phyloP scores from a whole-genome alignment of 2,329 filamentous ascomycete genomes.

The Aotearoamyces nothofagi region DNA sequence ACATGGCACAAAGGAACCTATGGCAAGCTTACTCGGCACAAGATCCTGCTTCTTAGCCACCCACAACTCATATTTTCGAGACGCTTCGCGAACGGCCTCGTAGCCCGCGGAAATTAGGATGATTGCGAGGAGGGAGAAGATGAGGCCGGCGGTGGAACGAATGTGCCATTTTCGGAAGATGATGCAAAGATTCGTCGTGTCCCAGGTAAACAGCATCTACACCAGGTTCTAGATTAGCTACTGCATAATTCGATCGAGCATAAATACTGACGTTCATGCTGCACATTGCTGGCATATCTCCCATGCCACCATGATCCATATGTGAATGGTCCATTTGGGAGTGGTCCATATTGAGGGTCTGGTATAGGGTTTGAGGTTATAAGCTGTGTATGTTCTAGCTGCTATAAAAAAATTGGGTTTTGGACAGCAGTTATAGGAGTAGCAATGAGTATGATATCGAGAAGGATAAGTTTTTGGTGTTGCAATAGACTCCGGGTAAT shows the following conservation, averaged over 20 bases:
- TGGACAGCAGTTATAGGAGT: background rate
- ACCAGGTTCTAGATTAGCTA: too few relatives aligned
- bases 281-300: conserved; percentile 54
- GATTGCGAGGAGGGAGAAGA: conserved; percentile 72
- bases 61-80: conserved; percentile 58
- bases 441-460: background rate
- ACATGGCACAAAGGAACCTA: background rate
- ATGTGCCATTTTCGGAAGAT: conserved; percentile 89
- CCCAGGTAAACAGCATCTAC: conserved; percentile 98
- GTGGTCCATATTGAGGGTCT: conserved; percentile 9
- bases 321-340: conserved; percentile 27
- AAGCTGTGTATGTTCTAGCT: background rate
- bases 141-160: conserved; percentile 53
- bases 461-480: background rate
- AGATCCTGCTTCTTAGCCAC: conserved; percentile 10
- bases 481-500: conserved; percentile 5
- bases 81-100: conserved; percentile 68
- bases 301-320: conserved; percentile 41
- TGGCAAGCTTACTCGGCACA: conserved; percentile 15
- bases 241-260: too few relatives aligned
- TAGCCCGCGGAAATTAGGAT: conserved; percentile 80
- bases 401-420: background rate
- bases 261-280: conserved; percentile 95
- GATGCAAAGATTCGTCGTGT: conserved; percentile 86
- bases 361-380: background rate